Evolutionary conservation across 2,329 filamentous ascomycete genomes (phyloP).

Genomic region (Phoma sp.): DNA sequence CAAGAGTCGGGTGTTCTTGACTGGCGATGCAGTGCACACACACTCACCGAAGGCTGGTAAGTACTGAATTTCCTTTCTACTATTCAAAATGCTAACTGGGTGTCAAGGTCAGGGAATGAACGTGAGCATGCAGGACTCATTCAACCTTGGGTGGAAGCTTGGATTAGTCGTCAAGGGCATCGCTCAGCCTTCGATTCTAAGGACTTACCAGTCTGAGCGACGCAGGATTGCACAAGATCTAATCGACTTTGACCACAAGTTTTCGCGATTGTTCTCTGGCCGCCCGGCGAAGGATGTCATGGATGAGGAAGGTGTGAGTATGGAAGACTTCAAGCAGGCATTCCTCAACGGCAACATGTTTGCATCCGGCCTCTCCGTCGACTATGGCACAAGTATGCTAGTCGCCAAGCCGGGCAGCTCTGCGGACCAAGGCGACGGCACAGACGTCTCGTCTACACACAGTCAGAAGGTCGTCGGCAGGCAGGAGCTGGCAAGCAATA

Average conservation of each 20-base stretch:
- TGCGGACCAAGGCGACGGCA: slow-evolving; percentile 57
- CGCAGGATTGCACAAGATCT: slow-evolving; percentile 69
- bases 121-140: slow-evolving; percentile 72
- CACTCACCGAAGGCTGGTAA: slow-evolving; percentile 70
- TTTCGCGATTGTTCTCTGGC: slow-evolving; percentile 57
- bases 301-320: slow-evolving; percentile 67
- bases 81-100: background rate
- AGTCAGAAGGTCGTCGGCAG: slow-evolving; percentile 34
- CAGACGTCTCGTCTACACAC: slow-evolving; percentile 44
- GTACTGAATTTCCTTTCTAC: background rate
- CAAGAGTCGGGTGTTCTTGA: slow-evolving; percentile 69
- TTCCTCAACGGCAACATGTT: slow-evolving; percentile 68
- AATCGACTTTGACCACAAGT: slow-evolving; percentile 63
- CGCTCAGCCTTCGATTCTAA: slow-evolving; percentile 52
- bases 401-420: slow-evolving; percentile 60
- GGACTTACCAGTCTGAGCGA: slow-evolving; percentile 63
- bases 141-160: slow-evolving; percentile 67
- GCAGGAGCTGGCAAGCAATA: slow-evolving; percentile 55
- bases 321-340: slow-evolving; percentile 68
- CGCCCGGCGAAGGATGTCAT: slow-evolving; percentile 64
- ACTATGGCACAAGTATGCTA: slow-evolving; percentile 65
- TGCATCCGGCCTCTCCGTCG: slow-evolving; percentile 63
- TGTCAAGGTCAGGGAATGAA: slow-evolving; percentile 64
- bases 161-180: slow-evolving; percentile 57
- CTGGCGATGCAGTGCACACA: slow-evolving; percentile 70